phyloP scores from a whole-genome alignment of 1,284 basidiomycete species.

The Xanthoconium separans region DNA sequence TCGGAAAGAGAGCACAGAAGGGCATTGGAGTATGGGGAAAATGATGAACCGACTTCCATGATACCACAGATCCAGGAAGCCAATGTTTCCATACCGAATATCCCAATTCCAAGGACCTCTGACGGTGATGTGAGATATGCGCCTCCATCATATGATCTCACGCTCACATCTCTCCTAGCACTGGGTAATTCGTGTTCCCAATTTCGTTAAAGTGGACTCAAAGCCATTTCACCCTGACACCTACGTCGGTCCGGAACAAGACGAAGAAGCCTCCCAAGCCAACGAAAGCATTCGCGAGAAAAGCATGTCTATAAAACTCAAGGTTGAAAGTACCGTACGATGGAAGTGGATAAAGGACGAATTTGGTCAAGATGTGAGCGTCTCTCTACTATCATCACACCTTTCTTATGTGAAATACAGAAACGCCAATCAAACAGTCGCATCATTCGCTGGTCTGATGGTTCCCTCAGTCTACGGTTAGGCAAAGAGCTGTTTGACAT shows the following conservation, averaged over 20 bases:
- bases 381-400: not conserved
- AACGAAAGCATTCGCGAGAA: constrained; percentile 62
- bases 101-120: constrained; percentile 70
- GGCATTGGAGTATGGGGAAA: constrained; percentile 80
- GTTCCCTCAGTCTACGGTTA: constrained; percentile 80
- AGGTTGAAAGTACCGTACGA: constrained; percentile 87
- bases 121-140: constrained; percentile 60
- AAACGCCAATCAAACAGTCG: constrained; percentile 83
- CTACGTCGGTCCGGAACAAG: constrained; percentile 78
- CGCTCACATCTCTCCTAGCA: constrained; percentile 44
- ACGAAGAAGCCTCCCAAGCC: constrained; percentile 60
- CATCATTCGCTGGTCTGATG: constrained; percentile 90
- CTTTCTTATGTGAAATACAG: constrained; percentile 37
- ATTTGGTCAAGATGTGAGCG: constrained; percentile 65
- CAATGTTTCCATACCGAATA: constrained; percentile 72
- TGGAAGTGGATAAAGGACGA: constrained; percentile 86
- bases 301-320: constrained; percentile 79
- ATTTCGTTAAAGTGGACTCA: constrained; percentile 79
- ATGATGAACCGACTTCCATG: constrained; percentile 60
- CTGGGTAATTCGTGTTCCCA: constrained; percentile 83
- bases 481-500: constrained; percentile 93
- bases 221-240: constrained; percentile 81
- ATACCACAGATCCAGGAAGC: constrained; percentile 65
- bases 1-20: constrained; percentile 66
- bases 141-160: not conserved